Evolutionary conservation across 139 green algal species (phyloP).

Genomic region (Chlamydomonas applanata): DNA sequence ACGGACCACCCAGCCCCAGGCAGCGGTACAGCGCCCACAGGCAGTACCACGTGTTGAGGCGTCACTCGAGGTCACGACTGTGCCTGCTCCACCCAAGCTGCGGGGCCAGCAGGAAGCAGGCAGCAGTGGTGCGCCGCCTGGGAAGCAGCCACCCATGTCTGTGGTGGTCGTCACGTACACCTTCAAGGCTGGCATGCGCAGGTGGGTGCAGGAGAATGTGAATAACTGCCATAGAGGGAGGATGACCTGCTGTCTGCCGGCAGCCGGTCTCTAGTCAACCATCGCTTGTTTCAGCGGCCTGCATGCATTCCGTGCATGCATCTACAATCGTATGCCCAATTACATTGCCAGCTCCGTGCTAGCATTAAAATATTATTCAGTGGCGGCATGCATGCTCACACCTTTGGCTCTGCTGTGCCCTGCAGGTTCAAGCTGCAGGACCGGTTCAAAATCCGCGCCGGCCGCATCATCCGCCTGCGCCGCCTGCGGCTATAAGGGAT

Average conservation of each 20-base stretch:
- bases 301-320: background rate
- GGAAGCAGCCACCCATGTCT: background rate
- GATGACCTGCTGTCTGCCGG: no score
- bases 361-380: no score
- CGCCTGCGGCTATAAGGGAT: conserved; percentile 7
- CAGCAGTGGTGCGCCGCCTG: background rate
- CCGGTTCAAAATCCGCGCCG: background rate
- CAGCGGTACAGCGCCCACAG: no score
- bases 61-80: no score
- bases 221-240: no score
- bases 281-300: background rate
- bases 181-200: conserved; percentile 2
- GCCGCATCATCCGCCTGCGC: background rate
- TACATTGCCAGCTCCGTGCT: no score
- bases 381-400: no score
- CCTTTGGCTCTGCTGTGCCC: background rate
- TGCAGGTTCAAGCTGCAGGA: conserved; percentile 18
- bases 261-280: background rate
- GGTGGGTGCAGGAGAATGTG: background rate
- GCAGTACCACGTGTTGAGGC: no score
- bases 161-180: conserved; percentile 15
- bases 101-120: background rate
- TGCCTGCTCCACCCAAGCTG: no score
- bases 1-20: no score
- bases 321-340: background rate